A percentile compares a stretch with the other conserved stretches of the same genome.
These are phyloP conservation scores for Sordaria brevicollis DNA, from an alignment of 495 filamentous ascomycete genomes.

Conservation along the genomic window DNA sequence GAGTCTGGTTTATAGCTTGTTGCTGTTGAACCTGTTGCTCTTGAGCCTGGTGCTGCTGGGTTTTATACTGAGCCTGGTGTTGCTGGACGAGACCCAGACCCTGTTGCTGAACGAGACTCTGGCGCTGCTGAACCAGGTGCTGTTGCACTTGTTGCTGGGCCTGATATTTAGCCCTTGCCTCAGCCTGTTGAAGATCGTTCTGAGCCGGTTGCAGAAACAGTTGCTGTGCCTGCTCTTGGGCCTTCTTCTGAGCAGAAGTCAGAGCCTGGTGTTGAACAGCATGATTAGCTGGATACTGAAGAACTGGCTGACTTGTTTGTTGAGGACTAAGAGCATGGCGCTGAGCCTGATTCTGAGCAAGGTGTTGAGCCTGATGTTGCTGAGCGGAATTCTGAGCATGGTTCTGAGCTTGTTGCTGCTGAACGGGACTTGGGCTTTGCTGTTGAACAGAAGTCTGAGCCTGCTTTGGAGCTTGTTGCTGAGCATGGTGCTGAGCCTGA, in stretches of 20 bases:
- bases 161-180: too few relatives aligned
- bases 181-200: too few relatives aligned
- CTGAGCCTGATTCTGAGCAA: constrained; percentile 1
- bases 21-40: neutral
- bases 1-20: constrained; percentile 5
- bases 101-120: too few relatives aligned
- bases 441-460: constrained; percentile 3
- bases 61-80: constrained; percentile 1
- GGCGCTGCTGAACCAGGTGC: too few relatives aligned
- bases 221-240: constrained; percentile 5
- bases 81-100: too few relatives aligned
- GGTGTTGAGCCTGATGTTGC: constrained; percentile 7
- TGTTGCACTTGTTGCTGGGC: too few relatives aligned
- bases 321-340: constrained; percentile 4
- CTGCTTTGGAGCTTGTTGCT: neutral
- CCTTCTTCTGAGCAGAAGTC: neutral
- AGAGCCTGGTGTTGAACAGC: neutral
- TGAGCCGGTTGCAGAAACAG: neutral
- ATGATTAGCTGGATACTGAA: neutral
- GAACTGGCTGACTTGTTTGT: constrained; percentile 7
- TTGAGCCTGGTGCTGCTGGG: too few relatives aligned
- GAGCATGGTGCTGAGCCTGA: neutral
- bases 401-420: too few relatives aligned
- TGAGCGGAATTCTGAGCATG: neutral
- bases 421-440: constrained; percentile 3